Evolutionary conservation across 1,284 basidiomycete species (phyloP), one percentile per base, ranked within the genome.

Genomic region (Inonotus obliquus): DNA sequence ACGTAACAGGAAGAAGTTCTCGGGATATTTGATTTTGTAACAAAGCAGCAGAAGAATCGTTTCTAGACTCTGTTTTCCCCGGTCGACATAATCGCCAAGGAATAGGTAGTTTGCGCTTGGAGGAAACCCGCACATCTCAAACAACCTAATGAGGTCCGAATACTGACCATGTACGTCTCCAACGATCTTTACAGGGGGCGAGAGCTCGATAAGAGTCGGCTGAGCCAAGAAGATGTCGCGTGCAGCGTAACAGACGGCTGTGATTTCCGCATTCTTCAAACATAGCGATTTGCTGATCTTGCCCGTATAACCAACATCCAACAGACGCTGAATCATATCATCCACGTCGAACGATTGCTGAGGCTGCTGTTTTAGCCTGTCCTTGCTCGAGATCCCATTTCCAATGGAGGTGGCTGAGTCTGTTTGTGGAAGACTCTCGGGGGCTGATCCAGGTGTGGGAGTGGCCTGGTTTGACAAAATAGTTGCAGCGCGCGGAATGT

Each of bases 11-110:
- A 99, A 99, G 79, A 99, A 99, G 80, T 99, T 99, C 79, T 99
- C 97, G 2, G 97, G 97, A 76, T 96, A 99, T 78, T 99, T 99
- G 80, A 98, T 93, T 82, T 99, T 99, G 86, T 99, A 99, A 76
- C 96, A 98, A 39, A 99, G 81, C 38, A 99, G 81, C 53, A 99
- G 84, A 32, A 98, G 84, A 70, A 99, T 99, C 10, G 97, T 99
- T 76, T 99, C 97, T 61, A 99, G 83, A 70, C 92, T 95, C 78
- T 99, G 97, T 79, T 99, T 99, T 60, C 97, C 97, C 66, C 97
- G 83, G 76, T 99, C 97, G 68, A 99, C 97, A 70, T 99, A 99
- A 78, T 99, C 96, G 56, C 96, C 96, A 37, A 98, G 82, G 81
- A 99, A 99, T 64, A 99, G 90, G 75, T 99, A 99, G 74, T 99